phyloP scores from a whole-genome alignment of 2,329 filamentous ascomycete species.

The Ceratocystis papillata region DNA sequence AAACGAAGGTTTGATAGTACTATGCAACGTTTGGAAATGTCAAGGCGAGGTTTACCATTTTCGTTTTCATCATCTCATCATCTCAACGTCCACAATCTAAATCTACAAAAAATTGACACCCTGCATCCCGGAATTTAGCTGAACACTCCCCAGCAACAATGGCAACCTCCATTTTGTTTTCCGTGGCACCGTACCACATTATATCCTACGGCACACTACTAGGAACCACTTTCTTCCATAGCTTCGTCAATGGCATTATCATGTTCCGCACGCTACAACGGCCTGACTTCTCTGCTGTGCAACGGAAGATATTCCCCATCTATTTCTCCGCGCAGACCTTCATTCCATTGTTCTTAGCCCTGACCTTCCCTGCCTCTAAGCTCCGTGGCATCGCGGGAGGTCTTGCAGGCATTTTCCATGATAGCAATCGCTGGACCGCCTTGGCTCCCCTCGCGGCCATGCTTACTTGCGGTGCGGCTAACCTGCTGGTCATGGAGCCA shows the following conservation, averaged over 20 bases:
- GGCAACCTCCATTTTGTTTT: slow-evolving; percentile 41
- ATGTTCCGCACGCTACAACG: slow-evolving; percentile 68
- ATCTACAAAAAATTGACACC: neutral
- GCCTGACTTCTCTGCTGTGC: slow-evolving; percentile 69
- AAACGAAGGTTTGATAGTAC: too few species aligned
- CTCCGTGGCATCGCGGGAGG: slow-evolving; percentile 36
- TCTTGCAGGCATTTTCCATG: slow-evolving; percentile 47
- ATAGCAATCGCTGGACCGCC: slow-evolving; percentile 51
- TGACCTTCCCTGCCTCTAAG: slow-evolving; percentile 65
- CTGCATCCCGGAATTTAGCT: too few species aligned
- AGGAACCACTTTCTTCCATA: slow-evolving; percentile 78
- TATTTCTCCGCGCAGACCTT: slow-evolving; percentile 80
- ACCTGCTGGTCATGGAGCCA: slow-evolving; percentile 62
- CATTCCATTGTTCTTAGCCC: slow-evolving; percentile 58
- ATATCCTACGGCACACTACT: slow-evolving; percentile 76
- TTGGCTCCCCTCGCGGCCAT: slow-evolving; percentile 59
- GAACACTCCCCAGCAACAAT: neutral
- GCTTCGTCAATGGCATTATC: slow-evolving; percentile 63
- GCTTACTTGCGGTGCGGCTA: slow-evolving; percentile 59
- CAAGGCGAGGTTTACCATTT: too few species aligned
- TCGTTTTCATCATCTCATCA: too few species aligned
- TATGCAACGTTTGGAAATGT: too few species aligned
- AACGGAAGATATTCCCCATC: slow-evolving; percentile 70
- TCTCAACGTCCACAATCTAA: neutral
- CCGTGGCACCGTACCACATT: slow-evolving; percentile 64